Conservation (phyloP, 192 early-diverging fungal genomes). For the Coemansia brasiliensis region DNA sequence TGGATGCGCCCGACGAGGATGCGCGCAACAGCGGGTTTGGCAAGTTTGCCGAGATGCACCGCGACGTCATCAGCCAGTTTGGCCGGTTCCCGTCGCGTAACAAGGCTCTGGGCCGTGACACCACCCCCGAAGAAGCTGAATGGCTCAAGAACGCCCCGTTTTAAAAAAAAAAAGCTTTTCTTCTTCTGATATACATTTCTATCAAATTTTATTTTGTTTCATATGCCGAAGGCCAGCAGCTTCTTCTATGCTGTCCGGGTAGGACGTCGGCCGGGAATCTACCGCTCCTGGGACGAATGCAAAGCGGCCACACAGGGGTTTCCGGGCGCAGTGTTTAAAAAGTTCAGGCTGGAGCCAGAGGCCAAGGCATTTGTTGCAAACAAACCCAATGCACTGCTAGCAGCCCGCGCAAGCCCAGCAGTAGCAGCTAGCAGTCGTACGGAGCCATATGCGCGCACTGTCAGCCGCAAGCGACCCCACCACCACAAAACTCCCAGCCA, state of each 20-base stretch:
- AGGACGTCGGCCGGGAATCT: conserved; percentile 28
- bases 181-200: conserved; percentile 1
- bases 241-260: conserved; percentile 40
- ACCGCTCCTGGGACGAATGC: conserved; percentile 62
- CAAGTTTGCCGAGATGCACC: conserved; percentile 49
- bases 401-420: neutral
- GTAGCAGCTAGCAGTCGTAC: neutral
- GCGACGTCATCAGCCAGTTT: conserved; percentile 59
- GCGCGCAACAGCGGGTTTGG: conserved; percentile 33
- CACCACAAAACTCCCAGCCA: no score
- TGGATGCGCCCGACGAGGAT: conserved; percentile 41
- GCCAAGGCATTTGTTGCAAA: conserved; percentile 57
- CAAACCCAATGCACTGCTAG: neutral
- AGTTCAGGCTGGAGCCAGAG: conserved; percentile 58
- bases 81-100: conserved; percentile 67
- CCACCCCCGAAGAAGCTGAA: conserved; percentile 58
- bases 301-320: conserved; percentile 56
- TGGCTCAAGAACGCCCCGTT: conserved; percentile 50
- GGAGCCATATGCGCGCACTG: neutral
- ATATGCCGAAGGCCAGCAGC: conserved; percentile 1
- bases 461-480: neutral
- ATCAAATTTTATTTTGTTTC: neutral
- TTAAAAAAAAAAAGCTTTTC: conserved; percentile 3
- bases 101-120: conserved; percentile 49
- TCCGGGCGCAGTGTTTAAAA: conserved; percentile 62